These are phyloP conservation scores for Penicillium samsonianum DNA, from an alignment of 495 filamentous ascomycete species.

Conservation along the genomic window DNA sequence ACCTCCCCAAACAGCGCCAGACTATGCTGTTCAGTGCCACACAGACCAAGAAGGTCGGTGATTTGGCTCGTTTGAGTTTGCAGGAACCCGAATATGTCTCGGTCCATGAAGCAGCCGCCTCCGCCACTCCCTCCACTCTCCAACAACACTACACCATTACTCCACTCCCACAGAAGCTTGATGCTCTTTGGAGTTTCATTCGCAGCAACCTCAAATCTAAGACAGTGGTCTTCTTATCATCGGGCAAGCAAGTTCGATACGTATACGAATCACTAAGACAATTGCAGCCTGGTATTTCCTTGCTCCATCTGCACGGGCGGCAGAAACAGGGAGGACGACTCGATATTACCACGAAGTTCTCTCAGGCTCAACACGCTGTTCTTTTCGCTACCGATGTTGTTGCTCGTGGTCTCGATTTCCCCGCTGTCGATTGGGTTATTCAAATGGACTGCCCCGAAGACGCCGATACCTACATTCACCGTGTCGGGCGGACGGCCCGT, in stretches of 20 bases:
- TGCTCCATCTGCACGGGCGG: slow-evolving; percentile 92
- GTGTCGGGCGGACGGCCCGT: slow-evolving; percentile 92
- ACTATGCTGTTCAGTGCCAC: slow-evolving; percentile 95
- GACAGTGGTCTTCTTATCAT: slow-evolving; percentile 91
- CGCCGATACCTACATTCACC: slow-evolving; percentile 95
- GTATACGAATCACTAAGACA: slow-evolving; percentile 91
- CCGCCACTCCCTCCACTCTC: slow-evolving; percentile 80
- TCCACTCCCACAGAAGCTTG: slow-evolving; percentile 81
- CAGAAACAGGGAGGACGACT: slow-evolving; percentile 88
- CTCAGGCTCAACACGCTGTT: slow-evolving; percentile 74
- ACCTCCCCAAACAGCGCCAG: slow-evolving; percentile 83
- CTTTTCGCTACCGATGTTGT: slow-evolving; percentile 95
- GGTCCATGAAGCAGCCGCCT: slow-evolving; percentile 78
- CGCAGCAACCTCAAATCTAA: slow-evolving; percentile 85
- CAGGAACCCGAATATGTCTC: slow-evolving; percentile 92
- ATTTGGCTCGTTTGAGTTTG: slow-evolving; percentile 84
- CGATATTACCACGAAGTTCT: slow-evolving; percentile 82
- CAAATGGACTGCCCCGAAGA: slow-evolving; percentile 96
- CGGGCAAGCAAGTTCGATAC: slow-evolving; percentile 94
- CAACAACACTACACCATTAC: slow-evolving; percentile 90
- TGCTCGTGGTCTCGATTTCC: slow-evolving; percentile 91
- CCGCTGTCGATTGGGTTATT: slow-evolving; percentile 96
- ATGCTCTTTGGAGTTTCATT: slow-evolving; percentile 90
- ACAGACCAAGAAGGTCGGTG: slow-evolving; percentile 90
- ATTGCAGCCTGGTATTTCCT: slow-evolving; percentile 89